phyloP scores from a whole-genome alignment of 1,139 yeast species.

The Scheffersomyces quercinus region DNA sequence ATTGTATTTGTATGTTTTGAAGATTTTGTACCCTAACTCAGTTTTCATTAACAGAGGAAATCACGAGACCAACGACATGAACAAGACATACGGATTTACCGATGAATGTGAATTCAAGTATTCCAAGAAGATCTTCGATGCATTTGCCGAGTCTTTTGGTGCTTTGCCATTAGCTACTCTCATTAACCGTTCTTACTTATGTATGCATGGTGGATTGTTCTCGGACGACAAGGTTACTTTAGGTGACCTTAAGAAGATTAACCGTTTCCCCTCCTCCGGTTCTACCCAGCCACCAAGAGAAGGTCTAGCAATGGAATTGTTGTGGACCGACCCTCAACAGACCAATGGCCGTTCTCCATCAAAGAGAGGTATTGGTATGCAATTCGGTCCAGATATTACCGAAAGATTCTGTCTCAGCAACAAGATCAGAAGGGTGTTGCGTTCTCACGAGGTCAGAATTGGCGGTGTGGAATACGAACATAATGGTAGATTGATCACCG shows the following conservation, averaged over 20 bases:
- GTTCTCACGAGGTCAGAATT: slow-evolving; percentile 96
- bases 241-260: slow-evolving; percentile 69
- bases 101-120: slow-evolving; percentile 95
- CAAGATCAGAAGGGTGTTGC: slow-evolving; percentile 72
- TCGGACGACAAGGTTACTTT: slow-evolving; percentile 72
- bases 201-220: slow-evolving; percentile 95
- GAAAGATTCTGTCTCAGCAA: slow-evolving; percentile 72
- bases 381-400: slow-evolving; percentile 96
- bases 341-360: slow-evolving; percentile 80
- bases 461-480: slow-evolving; percentile 89
- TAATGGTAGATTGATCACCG: slow-evolving; percentile 81
- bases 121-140: slow-evolving; percentile 76
- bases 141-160: slow-evolving; percentile 85
- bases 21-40: slow-evolving; percentile 72
- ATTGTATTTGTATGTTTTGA: slow-evolving; percentile 72
- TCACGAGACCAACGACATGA: slow-evolving; percentile 97
- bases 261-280: slow-evolving; percentile 60
- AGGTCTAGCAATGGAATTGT: slow-evolving; percentile 92
- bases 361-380: slow-evolving; percentile 93
- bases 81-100: slow-evolving; percentile 92
- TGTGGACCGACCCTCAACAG: slow-evolving; percentile 97
- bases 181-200: slow-evolving; percentile 73
- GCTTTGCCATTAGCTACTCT: slow-evolving; percentile 85
- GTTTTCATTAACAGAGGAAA: slow-evolving; percentile 88
- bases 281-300: slow-evolving; percentile 82